Evolutionary conservation across 1,284 basidiomycete genomes (phyloP), one percentile per base, ranked within the genome.

Genomic region (Takashimella tepidaria): DNA sequence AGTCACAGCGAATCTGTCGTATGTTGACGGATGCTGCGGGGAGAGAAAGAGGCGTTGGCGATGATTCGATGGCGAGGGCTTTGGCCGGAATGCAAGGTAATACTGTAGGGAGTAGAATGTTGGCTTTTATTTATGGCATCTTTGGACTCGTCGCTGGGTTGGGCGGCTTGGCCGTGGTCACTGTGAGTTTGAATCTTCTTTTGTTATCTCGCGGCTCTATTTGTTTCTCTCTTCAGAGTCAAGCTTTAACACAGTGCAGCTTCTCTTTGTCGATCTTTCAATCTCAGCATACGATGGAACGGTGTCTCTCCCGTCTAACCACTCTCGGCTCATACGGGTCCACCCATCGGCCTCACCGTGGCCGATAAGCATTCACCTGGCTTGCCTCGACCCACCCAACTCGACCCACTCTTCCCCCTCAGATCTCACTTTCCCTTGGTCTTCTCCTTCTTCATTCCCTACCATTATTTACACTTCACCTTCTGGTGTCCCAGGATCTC

Each of bases 251-350:
- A 37, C 31, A 37, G 45, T 31, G 48, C 44, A 74, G 72, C 53
- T 74, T n/a, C 56, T 74, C 16, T 56, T 70, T 26, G 56, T 70
- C 49, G 70, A 74, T 56, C 47, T 72, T 25, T 68, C 66, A n/a
- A 65, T 74, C 44, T 51, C 57, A 2, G 69, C 69, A 4, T 72
- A 69, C 44, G 72, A 74, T 54, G 60, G 60, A 22, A 57, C 67
- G 2, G 46, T 66, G 8, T 56, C 60, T 6, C 53, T 71, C 1
- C 66, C 70, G 1, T 64, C 63, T 2, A 22, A 50, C 13, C 52
- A 57, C 11, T 69, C 67, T 3, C 54, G 53, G 42, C 53, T 70
- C 19, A 47, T 71, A 8, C 26, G 56, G 5, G 65, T 70, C n/a
- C 53, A 55, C 10, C 64, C 70, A 10, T 19, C 53, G 2, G 52